A percentile compares a stretch with the other conserved stretches of the same genome.
Evolutionary conservation across 257 asterid genomes (phyloP).

Genomic region (Scutellaria barbata): DNA sequence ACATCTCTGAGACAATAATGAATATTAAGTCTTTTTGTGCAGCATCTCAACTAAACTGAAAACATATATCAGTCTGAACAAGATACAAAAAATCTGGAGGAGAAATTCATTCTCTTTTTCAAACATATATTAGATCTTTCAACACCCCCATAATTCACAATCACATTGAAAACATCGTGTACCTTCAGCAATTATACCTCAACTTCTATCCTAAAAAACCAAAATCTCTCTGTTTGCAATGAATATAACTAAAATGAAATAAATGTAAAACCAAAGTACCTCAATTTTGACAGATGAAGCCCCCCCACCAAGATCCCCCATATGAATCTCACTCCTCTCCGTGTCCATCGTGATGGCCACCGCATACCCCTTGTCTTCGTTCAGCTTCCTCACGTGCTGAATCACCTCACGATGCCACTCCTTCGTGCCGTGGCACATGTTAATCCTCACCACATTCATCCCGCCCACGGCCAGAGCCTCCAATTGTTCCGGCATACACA

Average conservation of each 20-base stretch:
- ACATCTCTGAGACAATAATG: too few species aligned
- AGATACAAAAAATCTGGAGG: background rate
- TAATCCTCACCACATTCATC: constrained; percentile 94
- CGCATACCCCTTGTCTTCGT: constrained; percentile 95
- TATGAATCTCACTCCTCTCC: constrained; percentile 98
- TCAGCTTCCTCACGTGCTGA: constrained; percentile 82
- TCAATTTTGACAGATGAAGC: constrained; percentile 83
- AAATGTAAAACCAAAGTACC: constrained; percentile 46
- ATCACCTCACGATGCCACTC: constrained; percentile 95
- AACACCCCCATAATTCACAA: background rate
- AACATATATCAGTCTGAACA: background rate
- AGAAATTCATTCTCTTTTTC: background rate
- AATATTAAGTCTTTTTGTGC: background rate
- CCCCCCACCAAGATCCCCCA: constrained; percentile 99
- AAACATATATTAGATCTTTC: background rate
- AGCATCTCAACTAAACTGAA: too few species aligned
- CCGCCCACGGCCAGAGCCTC: constrained; percentile 99
- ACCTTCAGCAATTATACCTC: background rate
- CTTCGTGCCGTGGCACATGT: constrained; percentile 98
- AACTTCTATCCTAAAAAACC: too few species aligned
- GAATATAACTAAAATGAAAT: background rate
- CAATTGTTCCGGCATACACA: constrained; percentile 82
- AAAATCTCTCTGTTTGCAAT: constrained; percentile 16
- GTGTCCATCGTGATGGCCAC: constrained; percentile 99
- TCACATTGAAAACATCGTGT: constrained; percentile 9